Evolutionary conservation across 1,284 basidiomycete genomes (phyloP).

Genomic region (Sporisorium iseilematis-ciliati): DNA sequence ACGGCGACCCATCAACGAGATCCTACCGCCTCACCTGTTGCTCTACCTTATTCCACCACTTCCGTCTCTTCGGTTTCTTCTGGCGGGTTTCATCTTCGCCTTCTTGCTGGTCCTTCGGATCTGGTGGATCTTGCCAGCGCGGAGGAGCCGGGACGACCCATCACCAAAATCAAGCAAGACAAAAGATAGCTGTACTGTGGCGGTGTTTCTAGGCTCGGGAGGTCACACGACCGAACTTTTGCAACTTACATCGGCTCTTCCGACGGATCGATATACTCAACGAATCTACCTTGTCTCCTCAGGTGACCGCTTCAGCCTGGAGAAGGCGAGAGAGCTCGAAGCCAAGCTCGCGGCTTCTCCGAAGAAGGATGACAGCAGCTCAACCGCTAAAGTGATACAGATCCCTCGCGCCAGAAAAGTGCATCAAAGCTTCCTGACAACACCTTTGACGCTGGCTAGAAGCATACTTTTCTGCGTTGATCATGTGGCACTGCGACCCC

Average conservation of each 20-base stretch:
- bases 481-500: slow-evolving; percentile 47
- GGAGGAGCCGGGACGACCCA: background rate
- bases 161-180: background rate
- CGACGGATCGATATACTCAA: slow-evolving; percentile 80
- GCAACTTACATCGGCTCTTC: slow-evolving; percentile 80
- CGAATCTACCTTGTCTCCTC: slow-evolving; percentile 86
- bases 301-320: slow-evolving; percentile 82
- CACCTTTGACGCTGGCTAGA: slow-evolving; percentile 44
- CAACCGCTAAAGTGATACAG: slow-evolving; percentile 23
- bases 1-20: slow-evolving; percentile 39
- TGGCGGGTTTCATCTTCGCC: background rate
- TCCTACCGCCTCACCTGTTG: slow-evolving; percentile 37
- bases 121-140: slow-evolving; percentile 27
- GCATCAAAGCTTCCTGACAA: slow-evolving; percentile 59
- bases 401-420: slow-evolving; percentile 82
- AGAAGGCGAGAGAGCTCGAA: slow-evolving; percentile 81
- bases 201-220: slow-evolving; percentile 78
- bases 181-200: slow-evolving; percentile 65
- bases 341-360: slow-evolving; percentile 56
- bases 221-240: slow-evolving; percentile 94
- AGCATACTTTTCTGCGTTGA: slow-evolving; percentile 50
- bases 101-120: slow-evolving; percentile 16
- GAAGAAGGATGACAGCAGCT: background rate
- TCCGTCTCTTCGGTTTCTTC: slow-evolving; percentile 17
- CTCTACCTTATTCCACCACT: slow-evolving; percentile 43